Percentiles rank a stretch among this genome's conserved stretches.
phyloP scores from a whole-genome alignment of 1,139 yeast genomes.

The Pichia inconspicua region DNA sequence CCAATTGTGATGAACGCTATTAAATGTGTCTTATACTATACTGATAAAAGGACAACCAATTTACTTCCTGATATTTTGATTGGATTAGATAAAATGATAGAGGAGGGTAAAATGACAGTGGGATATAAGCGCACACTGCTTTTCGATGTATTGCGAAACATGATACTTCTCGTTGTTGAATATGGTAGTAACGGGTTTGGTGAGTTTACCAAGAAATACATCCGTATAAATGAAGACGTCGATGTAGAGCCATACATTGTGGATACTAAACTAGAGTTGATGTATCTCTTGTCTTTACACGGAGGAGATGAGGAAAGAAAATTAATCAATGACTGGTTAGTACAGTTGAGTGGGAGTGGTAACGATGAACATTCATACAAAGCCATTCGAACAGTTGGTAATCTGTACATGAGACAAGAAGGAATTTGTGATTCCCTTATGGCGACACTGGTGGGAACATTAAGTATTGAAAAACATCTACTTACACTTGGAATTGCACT shows the following conservation, averaged over 20 bases:
- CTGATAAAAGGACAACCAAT: no score
- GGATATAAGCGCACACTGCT: conserved; percentile 1
- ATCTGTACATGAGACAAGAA: conserved; percentile 43
- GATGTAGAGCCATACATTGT: conserved; percentile 54
- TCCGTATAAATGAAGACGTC: background rate
- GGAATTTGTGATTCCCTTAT: background rate
- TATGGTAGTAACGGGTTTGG: background rate
- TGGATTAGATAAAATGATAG: background rate
- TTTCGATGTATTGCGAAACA: conserved; percentile 9
- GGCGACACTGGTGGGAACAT: background rate
- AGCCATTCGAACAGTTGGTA: conserved; percentile 85
- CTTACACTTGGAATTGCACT: background rate
- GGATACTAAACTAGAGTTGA: conserved; percentile 83
- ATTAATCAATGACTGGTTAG: conserved; percentile 74
- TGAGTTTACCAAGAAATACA: background rate
- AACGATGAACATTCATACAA: conserved; percentile 35
- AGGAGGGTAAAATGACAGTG: background rate
- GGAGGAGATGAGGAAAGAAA: conserved; percentile 64
- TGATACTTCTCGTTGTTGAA: conserved; percentile 6
- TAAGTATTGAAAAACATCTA: background rate
- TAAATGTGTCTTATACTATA: conserved; percentile 7
- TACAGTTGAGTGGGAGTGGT: conserved; percentile 38
- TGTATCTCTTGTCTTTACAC: conserved; percentile 74
- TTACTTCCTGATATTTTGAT: background rate
- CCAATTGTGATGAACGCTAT: conserved; percentile 7